phyloP scores from a whole-genome alignment of 768 basidiomycete species.

The Boletus speciosus region DNA sequence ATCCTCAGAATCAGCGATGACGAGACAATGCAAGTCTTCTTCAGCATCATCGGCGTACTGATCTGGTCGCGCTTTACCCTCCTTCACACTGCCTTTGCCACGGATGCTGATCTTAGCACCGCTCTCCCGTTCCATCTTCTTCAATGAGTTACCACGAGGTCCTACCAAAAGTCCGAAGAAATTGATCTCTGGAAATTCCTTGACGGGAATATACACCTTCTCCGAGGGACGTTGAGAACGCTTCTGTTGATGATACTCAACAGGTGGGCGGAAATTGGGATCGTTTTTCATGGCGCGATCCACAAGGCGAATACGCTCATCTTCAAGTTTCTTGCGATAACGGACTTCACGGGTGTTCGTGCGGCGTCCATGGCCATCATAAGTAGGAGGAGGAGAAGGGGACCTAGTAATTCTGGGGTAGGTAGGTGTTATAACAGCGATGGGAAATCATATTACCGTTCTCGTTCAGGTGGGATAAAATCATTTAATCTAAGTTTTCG shows the following conservation, averaged over 20 bases:
- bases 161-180: constrained; percentile 98
- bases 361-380: constrained; percentile 95
- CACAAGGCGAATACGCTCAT: constrained; percentile 88
- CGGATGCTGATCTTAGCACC: constrained; percentile 98
- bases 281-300: constrained; percentile 97
- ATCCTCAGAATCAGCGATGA: constrained; percentile 88
- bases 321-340: constrained; percentile 93
- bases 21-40: constrained; percentile 97
- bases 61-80: constrained; percentile 95
- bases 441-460: constrained; percentile 51
- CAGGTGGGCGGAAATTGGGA: constrained; percentile 95
- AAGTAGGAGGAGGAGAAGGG: constrained; percentile 94
- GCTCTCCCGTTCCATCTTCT: constrained; percentile 98
- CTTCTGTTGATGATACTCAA: constrained; percentile 94
- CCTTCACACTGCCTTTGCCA: constrained; percentile 98
- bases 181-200: constrained; percentile 99
- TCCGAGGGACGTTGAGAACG: constrained; percentile 91
- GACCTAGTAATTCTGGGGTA: constrained; percentile 52
- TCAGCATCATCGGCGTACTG: constrained; percentile 95
- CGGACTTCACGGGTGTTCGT: constrained; percentile 99
- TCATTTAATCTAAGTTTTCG: constrained; percentile 91
- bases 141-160: constrained; percentile 97
- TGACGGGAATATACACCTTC: constrained; percentile 99
- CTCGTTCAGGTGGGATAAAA: constrained; percentile 91
- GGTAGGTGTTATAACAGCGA: neutral